Evolutionary conservation across 1,284 basidiomycete genomes (phyloP).

Genomic region (Malassezia pachydermatis): DNA sequence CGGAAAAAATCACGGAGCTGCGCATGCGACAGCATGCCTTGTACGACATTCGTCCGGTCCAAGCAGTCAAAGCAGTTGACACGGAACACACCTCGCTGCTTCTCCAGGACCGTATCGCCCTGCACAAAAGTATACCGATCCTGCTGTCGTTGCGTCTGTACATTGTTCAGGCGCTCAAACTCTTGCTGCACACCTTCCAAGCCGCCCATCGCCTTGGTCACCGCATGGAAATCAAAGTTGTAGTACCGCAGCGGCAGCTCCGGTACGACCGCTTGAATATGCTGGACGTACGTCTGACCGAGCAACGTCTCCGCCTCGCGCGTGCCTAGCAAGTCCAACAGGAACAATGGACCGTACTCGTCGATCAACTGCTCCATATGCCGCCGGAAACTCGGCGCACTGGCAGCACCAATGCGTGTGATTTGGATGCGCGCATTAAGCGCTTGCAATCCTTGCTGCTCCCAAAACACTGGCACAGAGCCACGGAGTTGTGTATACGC

Average conservation of each 20-base stretch:
- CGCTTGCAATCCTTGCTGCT: slow-evolving; percentile 72
- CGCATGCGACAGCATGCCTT: slow-evolving; percentile 55
- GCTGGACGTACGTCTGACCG: slow-evolving; percentile 60
- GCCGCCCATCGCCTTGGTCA: slow-evolving; percentile 63
- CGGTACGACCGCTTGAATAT: slow-evolving; percentile 13
- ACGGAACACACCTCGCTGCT: slow-evolving; percentile 78
- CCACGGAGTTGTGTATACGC: slow-evolving; percentile 89
- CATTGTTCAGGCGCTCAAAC: slow-evolving; percentile 54
- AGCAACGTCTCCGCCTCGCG: slow-evolving; percentile 76
- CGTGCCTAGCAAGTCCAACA: slow-evolving; percentile 43
- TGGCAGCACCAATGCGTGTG: slow-evolving; percentile 72
- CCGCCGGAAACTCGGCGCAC: slow-evolving; percentile 87
- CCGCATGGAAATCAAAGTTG: slow-evolving; percentile 86
- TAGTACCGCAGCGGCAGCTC: slow-evolving; percentile 5
- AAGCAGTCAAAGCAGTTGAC: slow-evolving; percentile 93
- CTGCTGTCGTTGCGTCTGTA: slow-evolving; percentile 57
- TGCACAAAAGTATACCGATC: slow-evolving; percentile 63
- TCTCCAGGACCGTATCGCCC: slow-evolving; percentile 7
- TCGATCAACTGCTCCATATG: slow-evolving; percentile 68
- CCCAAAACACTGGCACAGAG: slow-evolving; percentile 78
- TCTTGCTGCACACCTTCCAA: slow-evolving; percentile 75
- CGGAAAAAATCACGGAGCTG: slow-evolving; percentile 20
- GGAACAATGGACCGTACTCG: slow-evolving; percentile 36
- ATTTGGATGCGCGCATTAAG: slow-evolving; percentile 39
- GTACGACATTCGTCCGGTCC: slow-evolving; percentile 83